Conservation (phyloP, 768 basidiomycete species). For the Gyrodon lividus region DNA sequence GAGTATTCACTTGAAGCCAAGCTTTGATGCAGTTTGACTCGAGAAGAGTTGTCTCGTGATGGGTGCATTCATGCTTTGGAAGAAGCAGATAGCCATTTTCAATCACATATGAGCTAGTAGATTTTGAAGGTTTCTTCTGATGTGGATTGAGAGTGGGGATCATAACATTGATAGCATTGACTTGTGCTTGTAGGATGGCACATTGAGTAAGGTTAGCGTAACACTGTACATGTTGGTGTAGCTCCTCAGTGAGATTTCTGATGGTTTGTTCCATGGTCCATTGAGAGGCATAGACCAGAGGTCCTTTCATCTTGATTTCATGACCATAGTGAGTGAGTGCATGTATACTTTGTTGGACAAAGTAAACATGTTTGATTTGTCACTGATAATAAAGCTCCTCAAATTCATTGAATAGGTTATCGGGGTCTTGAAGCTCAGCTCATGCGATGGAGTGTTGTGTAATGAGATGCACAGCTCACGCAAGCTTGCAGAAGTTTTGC, state of each 20-base stretch:
- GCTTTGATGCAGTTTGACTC: background rate
- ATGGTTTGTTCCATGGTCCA: slow-evolving; percentile 26
- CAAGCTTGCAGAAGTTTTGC: no score
- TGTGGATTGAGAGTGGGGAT: slow-evolving; percentile 17
- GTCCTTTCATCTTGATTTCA: slow-evolving; percentile 22
- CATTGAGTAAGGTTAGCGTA: slow-evolving; percentile 22
- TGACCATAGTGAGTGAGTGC: slow-evolving; percentile 6
- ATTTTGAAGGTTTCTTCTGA: background rate
- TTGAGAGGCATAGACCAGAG: slow-evolving; percentile 18
- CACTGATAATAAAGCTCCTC: no score
- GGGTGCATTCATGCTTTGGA: background rate
- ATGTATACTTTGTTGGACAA: no score
- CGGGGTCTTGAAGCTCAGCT: no score
- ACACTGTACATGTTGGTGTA: no score
- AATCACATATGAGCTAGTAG: background rate
- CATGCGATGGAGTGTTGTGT: no score
- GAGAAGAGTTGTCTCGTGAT: background rate
- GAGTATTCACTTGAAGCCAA: background rate
- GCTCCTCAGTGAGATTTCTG: slow-evolving; percentile 15
- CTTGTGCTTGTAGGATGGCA: slow-evolving; percentile 12
- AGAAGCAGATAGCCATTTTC: background rate
- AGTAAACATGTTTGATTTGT: no score
- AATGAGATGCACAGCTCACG: no score
- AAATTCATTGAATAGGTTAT: no score
- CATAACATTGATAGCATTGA: slow-evolving; percentile 17